Evolutionary conservation across 371 early-diverging fungal genomes (phyloP), one percentile per base, ranked within the genome.

Genomic region (Mortierella sp.): DNA sequence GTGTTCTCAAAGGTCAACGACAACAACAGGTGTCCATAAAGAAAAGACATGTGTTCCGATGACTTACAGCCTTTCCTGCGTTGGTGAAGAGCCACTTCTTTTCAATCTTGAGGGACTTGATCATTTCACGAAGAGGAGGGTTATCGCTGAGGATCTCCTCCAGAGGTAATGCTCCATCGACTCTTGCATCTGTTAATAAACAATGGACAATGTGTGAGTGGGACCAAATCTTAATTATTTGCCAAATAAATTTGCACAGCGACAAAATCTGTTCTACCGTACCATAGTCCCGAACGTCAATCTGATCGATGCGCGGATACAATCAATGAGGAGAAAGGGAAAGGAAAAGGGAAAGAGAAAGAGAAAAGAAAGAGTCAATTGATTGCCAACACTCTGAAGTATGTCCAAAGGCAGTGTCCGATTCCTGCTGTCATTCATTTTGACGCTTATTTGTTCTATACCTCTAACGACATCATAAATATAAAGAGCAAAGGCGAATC

Each of bases 61-160:
- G 2, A 80, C 88, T 66, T 91, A 91, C 92, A n/a, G 85, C 82
- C 65, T 86, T 74, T 55, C 93, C 94, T 22, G 96, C 96, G 73
- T 96, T 96, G 45, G 96, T 96, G 72, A 95, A 95, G n/a, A 94
- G 91, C 96, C 95, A 96, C 55, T 92, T 93, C 29, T 89, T 91
- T 50, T 81, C 82, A 24, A 89, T 77, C 7, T 88, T 88, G 37
- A 93, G 70, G 0, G 77, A 66, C 52, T 79, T 63, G 55, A 96
- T 88, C 91, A 96, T 94, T 9, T 87, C 61, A n/a, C 92, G 89
- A 39, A 96, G 83, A 39, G 87, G 86, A 1, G 86, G 86, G 75
- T 96, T 93, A 19, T 87, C 87, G 31, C 89, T 89, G 11, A 96
- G 83, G 13, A 94, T 73, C 0, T 88, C 84, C 64, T 95, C 93